A percentile compares a stretch with the other conserved stretches of the same genome.
These are phyloP conservation scores for Calycina herbarum DNA, from an alignment of 2,329 filamentous ascomycete species.

Conservation along the genomic window DNA sequence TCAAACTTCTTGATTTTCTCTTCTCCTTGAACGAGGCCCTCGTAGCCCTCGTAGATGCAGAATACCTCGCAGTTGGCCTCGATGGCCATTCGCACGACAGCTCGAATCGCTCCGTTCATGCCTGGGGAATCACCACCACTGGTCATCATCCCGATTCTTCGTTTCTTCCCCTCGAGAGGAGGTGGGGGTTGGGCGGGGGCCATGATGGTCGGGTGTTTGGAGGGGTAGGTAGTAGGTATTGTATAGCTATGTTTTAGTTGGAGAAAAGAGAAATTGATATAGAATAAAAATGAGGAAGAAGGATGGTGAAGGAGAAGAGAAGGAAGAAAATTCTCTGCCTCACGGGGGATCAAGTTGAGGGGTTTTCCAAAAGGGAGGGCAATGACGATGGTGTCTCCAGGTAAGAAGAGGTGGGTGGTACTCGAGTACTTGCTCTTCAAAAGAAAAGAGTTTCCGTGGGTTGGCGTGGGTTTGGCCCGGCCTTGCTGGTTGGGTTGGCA, in stretches of 20 bases:
- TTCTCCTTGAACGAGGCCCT: conserved; percentile 87
- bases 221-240: conserved; percentile 9
- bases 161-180: conserved; percentile 33
- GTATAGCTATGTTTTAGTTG: conserved; percentile 5
- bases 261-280: background rate
- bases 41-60: conserved; percentile 90
- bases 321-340: conserved; percentile 12
- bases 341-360: conserved; percentile 11
- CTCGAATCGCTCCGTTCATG: conserved; percentile 72
- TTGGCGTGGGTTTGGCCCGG: background rate
- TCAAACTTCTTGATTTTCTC: conserved; percentile 83
- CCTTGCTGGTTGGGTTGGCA: too few species aligned
- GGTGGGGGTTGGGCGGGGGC: conserved; percentile 29
- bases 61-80: conserved; percentile 78
- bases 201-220: conserved; percentile 24
- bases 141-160: conserved; percentile 67
- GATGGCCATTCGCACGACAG: conserved; percentile 86
- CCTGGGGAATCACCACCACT: conserved; percentile 74
- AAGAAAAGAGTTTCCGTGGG: conserved; percentile 15
- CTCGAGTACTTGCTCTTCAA: background rate
- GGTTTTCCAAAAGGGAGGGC: conserved; percentile 4
- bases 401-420: background rate
- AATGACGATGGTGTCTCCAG: conserved; percentile 16
- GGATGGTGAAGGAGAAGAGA: background rate
- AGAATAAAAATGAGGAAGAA: conserved; percentile 2